These are phyloP conservation scores for Calonectria pseudoturangicola DNA, from an alignment of 2,329 filamentous ascomycete genomes.

Conservation along the genomic window DNA sequence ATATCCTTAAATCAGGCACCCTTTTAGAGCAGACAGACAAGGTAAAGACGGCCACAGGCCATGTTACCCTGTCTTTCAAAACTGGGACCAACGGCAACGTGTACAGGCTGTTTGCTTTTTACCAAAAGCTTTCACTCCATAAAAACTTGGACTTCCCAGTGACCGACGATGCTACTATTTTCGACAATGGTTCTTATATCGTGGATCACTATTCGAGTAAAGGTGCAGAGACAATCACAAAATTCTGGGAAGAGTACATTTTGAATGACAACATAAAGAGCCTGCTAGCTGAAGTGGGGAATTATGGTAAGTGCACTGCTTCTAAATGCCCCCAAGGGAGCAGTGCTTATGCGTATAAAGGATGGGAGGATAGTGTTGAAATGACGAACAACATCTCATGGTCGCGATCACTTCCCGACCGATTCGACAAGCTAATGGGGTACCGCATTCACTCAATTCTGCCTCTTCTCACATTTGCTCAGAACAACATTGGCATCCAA, in stretches of 20 bases:
- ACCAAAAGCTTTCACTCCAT: constrained; percentile 10
- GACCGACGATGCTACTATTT: not conserved
- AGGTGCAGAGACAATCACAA: not conserved
- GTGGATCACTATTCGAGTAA: constrained; percentile 26
- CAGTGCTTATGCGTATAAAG: not conserved
- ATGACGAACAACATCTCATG: constrained; percentile 22
- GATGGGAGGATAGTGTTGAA: constrained; percentile 37
- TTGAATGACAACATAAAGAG: constrained; percentile 10
- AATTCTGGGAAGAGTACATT: constrained; percentile 33
- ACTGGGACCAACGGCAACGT: not conserved
- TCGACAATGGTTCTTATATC: constrained; percentile 31
- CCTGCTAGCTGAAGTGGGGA: not conserved
- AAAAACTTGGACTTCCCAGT: constrained; percentile 29
- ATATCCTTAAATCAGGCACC: not conserved
- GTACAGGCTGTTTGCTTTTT: constrained; percentile 31
- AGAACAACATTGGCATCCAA: constrained; percentile 25
- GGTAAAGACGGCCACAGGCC: not conserved
- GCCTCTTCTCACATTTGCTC: constrained; percentile 16
- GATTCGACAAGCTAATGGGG: constrained; percentile 2
- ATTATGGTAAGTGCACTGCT: constrained; percentile 17
- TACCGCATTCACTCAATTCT: constrained; percentile 9
- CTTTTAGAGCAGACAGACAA: not conserved
- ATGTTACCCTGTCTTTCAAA: not conserved
- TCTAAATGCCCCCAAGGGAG: too few species aligned
- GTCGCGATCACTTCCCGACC: not conserved